Evolutionary conservation across 2,329 filamentous ascomycete genomes (phyloP).

Genomic region (Piedraia hortae): DNA sequence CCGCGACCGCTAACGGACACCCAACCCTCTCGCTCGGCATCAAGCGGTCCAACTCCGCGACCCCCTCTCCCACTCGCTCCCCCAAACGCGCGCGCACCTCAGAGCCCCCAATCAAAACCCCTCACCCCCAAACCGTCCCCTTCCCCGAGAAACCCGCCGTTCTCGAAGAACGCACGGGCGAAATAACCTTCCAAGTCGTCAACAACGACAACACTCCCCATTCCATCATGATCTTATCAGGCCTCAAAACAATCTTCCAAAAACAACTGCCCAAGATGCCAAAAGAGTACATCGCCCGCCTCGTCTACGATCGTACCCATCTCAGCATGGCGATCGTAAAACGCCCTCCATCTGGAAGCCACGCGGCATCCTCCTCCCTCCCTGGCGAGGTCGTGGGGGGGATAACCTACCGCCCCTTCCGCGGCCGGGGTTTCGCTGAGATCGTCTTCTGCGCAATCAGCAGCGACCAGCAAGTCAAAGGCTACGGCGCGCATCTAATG

Average conservation of each 20-base stretch:
- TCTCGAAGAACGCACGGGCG: slow-evolving; percentile 72
- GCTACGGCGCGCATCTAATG: slow-evolving; percentile 94
- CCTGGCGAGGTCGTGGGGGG: slow-evolving; percentile 30
- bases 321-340: slow-evolving; percentile 93
- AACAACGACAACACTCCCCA: slow-evolving; percentile 82
- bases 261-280: slow-evolving; percentile 98
- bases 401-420: slow-evolving; percentile 89
- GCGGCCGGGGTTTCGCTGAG: slow-evolving; percentile 75
- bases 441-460: slow-evolving; percentile 97
- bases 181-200: slow-evolving; percentile 91
- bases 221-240: slow-evolving; percentile 79
- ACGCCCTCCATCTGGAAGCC: slow-evolving; percentile 35
- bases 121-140: slow-evolving; percentile 29
- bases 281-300: slow-evolving; percentile 89
- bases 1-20: slow-evolving; percentile 34
- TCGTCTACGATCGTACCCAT: slow-evolving; percentile 93
- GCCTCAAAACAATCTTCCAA: slow-evolving; percentile 92
- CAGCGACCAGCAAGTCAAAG: slow-evolving; percentile 94
- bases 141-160: slow-evolving; percentile 90
- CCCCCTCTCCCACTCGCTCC: slow-evolving; percentile 1
- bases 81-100: neutral
- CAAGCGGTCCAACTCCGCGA: slow-evolving; percentile 5
- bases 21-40: slow-evolving; percentile 22
- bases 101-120: slow-evolving; percentile 8
- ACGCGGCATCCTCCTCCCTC: slow-evolving; percentile 7